Base-by-base conservation (phyloP, 805 yeast genomes). In the Starmerella apis region DNA sequence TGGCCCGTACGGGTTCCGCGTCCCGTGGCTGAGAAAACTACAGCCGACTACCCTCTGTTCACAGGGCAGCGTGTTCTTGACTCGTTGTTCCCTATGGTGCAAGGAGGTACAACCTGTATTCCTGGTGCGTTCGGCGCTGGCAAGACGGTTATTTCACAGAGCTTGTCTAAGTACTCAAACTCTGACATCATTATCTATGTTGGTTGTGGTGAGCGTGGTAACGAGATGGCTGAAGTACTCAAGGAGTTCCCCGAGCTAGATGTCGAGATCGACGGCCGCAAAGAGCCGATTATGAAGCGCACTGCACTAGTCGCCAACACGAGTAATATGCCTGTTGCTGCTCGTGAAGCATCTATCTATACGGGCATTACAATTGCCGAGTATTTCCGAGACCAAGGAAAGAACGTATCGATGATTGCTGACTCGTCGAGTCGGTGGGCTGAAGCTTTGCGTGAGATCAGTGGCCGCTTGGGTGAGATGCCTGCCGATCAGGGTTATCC, bases 401-500 rank as follows among this genome's bases (percentile, higher is more conserved):
- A 92, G 76, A 76, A 92, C 66, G 98, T 92, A 56, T 80, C 97
- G 30, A 92, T 92, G 97, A 92, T 92, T 83, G 99, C 99, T 53
- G 99, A 92, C 70, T 92, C 98, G 5, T 90, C 97, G 30, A 88
- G 96, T 28, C 88, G 99, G 77, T 92, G 99, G 99, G 99, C 99
- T 41, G 99, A 92, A 76, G 99, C 99, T 55, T 78, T 92, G 68
- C 88, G 99, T 82, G 99, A 92, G 78, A 83, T 92, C 68, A 88
- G 97, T 47, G 99, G 99, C 79, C 94, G 99, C 79, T 77, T 92
- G 69, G 99, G 98, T 73, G 99, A 92, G 77, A 92, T 92, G 99
- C 99, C 99, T 67, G 99, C 99, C 55, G 99, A 92, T 73, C 98
- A 94, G 76, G 99, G 99, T 76, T 92, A 88, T 92, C 99, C 99